phyloP scores from a whole-genome alignment of 768 basidiomycete genomes.

The Termitomyces sp. region DNA sequence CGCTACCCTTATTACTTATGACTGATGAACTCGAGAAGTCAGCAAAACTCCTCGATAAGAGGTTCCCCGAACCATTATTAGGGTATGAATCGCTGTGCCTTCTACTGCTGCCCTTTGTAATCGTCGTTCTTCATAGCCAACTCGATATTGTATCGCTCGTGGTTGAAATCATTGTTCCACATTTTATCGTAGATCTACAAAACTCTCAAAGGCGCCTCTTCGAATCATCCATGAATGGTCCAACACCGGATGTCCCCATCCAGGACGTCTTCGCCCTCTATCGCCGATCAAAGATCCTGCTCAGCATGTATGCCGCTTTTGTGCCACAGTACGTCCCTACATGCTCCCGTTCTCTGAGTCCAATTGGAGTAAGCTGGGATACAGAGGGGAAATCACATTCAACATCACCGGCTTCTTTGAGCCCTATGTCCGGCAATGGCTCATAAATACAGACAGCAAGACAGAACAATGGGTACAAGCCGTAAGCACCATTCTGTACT shows the following conservation, averaged over 20 bases:
- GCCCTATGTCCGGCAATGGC: constrained; percentile 84
- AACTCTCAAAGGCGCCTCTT: constrained; percentile 69
- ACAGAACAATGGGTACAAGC: constrained; percentile 94
- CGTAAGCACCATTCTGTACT: constrained; percentile 42
- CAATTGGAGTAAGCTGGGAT: constrained; percentile 3
- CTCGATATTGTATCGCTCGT: constrained; percentile 75
- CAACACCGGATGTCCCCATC: constrained; percentile 83
- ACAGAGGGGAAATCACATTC: constrained; percentile 57
- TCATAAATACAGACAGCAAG: constrained; percentile 83
- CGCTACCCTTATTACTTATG: constrained; percentile 77
- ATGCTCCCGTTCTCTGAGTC: neutral
- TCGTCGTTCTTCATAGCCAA: constrained; percentile 34
- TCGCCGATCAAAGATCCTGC: constrained; percentile 65
- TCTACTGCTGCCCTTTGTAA: neutral
- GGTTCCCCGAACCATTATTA: constrained; percentile 80
- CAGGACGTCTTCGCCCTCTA: constrained; percentile 90
- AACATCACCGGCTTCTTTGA: constrained; percentile 79
- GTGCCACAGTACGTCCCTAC: constrained; percentile 59
- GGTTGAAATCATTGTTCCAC: constrained; percentile 64
- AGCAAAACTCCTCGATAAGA: constrained; percentile 79
- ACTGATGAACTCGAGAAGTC: constrained; percentile 88
- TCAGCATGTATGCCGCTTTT: constrained; percentile 82
- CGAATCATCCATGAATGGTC: constrained; percentile 82
- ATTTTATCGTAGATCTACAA: constrained; percentile 63
- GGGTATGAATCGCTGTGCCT: constrained; percentile 44